Base-by-base conservation (phyloP, 225 moss, liverwort and hornwort species). In the Straminergon stramineum region DNA sequence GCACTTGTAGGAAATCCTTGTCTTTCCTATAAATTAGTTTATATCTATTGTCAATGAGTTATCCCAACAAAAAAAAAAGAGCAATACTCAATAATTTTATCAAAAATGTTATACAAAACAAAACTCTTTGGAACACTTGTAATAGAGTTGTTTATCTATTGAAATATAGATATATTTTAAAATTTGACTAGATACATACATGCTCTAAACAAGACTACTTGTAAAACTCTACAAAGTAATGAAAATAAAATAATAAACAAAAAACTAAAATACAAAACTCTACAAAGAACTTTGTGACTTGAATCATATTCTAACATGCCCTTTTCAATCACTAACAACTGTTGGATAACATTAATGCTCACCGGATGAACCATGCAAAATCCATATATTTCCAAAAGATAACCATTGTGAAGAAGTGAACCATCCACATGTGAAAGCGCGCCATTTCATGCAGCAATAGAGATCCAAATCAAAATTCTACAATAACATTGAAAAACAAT, bases 391-490 rank as follows among this genome's bases (percentile, higher is more conserved):
- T 41, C 71, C 24, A 71, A 39, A 71, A 41, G 15, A 26, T 41
- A 26, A 41, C 26, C 41, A 71, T 71, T 24, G 26, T 3, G 14
- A 24, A 24, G 15, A 71, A 39, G 5, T 2, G 2, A 15, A 0
- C 41, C 41, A 71, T 15, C 26, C 24, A 5, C 7, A 8, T 4
- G 5, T 24, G 5, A 41, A 71, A 24, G 26, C 8, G 15, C 1
- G 23, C 69, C 69, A 70, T 70, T 3, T n/a, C 3, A 4, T 22
- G 5, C 4, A 23, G 0, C 4, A n/a, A 5, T n/a, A 22, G 4
- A 23, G 7, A 4, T n/a, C 4, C 7, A 6, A 20, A 67, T 37
- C 20, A 0, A 23, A 13, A n/a, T n/a, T 23, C 23, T n/a, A 23
- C n/a, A 69, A n/a, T 13, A 22, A 1, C 69, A 69, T 6, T 37